Evolutionary conservation across 768 basidiomycete genomes (phyloP), one percentile per base, ranked within the genome.

Genomic region (Leccinum rimulosum): DNA sequence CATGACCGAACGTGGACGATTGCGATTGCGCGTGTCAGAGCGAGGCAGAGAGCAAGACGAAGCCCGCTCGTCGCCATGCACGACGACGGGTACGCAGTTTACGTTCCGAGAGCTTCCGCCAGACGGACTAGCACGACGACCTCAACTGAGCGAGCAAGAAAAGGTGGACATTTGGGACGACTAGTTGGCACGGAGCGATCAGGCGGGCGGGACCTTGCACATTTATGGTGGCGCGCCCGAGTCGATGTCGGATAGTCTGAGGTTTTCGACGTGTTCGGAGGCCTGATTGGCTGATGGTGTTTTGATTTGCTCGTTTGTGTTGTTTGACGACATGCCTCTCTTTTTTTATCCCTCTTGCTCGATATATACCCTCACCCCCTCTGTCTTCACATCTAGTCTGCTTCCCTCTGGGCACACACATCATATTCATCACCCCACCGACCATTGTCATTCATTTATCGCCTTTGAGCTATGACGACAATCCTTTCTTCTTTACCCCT

Each of bases 91-190:
- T 19, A 71, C 76, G 43, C 73, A 73, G 22, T 51, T 80, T 50
- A 80, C 75, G 48, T 86, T 83, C 74, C 79, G 84, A 14, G 78
- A 82, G 63, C 65, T 84, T 45, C n/a, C 43, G 11, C 43, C 11
- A 45, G 19, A 11, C 25, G 65, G 72, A 17, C 65, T 61, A 30
- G 69, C 68, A 31, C 71, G 72, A 54, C 70, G 72, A 55, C 70
- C 71, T 22, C 77, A 72, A 47, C 70, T 86, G 69, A 83, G 83
- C 27, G 87, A 89, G 68, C 73, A 82, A 65, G 88, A 92, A 74
- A 92, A 92, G 75, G 79, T 80, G 8, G 82, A 80, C 12, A 82
- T 82, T 65, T 91, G 88, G 89, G 81, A 88, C 56, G 85, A 85
- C 60, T 65, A 91, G 56, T 71, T 91, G 60, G 80, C 82, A 68